Conservation (phyloP, 2,329 filamentous ascomycete species). For the Calycina herbarum region DNA sequence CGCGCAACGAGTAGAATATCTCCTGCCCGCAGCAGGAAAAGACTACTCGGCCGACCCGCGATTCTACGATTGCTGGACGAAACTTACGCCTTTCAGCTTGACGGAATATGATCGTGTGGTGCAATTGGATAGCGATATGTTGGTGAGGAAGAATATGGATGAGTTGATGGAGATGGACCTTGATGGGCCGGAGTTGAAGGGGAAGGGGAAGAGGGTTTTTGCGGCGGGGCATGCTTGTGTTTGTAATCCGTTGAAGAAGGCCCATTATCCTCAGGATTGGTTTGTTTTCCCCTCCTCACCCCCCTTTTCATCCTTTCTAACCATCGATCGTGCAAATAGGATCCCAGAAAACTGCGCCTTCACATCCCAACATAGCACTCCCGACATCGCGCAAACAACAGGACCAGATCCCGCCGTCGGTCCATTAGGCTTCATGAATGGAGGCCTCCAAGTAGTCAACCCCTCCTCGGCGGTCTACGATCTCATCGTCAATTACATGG, state of each 20-base stretch:
- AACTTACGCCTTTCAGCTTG: conserved; percentile 76
- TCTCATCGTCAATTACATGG: conserved; percentile 53
- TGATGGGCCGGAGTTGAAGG: conserved; percentile 55
- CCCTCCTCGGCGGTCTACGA: conserved; percentile 50
- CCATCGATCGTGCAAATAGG: conserved; percentile 32
- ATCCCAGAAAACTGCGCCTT: conserved; percentile 58
- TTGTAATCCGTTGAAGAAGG: conserved; percentile 77
- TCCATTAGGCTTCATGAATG: conserved; percentile 54
- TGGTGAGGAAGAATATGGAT: conserved; percentile 82
- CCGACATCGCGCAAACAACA: conserved; percentile 47
- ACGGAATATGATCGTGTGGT: conserved; percentile 77
- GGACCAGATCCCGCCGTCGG: conserved; percentile 47
- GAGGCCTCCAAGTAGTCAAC: conserved; percentile 58
- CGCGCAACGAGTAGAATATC: conserved; percentile 68
- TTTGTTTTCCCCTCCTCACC: conserved; percentile 35
- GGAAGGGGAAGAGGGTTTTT: conserved; percentile 64
- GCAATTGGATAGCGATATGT: conserved; percentile 86
- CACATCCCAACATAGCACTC: conserved; percentile 51
- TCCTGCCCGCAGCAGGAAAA: conserved; percentile 64
- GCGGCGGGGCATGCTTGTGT: conserved; percentile 83
- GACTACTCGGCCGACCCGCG: conserved; percentile 77
- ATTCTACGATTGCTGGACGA: conserved; percentile 90
- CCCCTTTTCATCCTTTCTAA: no score
- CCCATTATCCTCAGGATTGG: conserved; percentile 78
- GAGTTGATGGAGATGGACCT: conserved; percentile 83